Evolutionary conservation across 371 early-diverging fungal genomes (phyloP), one percentile per base, ranked within the genome.

Genomic region (Haplosporangium sp.): DNA sequence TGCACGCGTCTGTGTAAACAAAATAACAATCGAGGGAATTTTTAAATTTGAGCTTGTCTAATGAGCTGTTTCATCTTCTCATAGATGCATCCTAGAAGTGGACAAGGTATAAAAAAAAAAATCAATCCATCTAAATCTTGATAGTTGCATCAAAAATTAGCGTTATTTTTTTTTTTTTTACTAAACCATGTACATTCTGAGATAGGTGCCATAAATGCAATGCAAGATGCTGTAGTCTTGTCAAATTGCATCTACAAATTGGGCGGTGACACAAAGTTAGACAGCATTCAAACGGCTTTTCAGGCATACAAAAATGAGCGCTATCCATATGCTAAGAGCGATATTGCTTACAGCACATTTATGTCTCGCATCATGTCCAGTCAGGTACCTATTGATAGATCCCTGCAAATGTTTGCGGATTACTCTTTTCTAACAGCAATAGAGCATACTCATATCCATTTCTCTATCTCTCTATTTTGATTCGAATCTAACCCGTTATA

Each of bases 171-270:
- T 45, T 45, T 45, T 45, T 45, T 45, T 45, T 45, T 45, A 45
- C 8, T 45, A 45, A 8, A 45, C 10, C 2, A 45, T 45, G 45
- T 45, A 15, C 27, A 45, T 55, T 55, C 55, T 19, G 19, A 7
- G 10, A 13, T 48, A 67, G 67, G 50, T 0, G 67, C 60, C 47
- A 48, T 59, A 2, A 58, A 58, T 47, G 67, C 67, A 13, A 48
- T 67, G 60, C 60, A 59, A 19, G 67, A 67, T 47, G 67, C 67
- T 4, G 61, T 67, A 3, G 37, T 67, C 3, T 40, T 67, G 1
- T 57, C 67, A 55, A 67, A 67, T n/a, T 64, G 65, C 19, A 50
- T 42, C 55, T 52, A 64, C 20, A 52, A 40, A 17, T 15, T 64
- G 47, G 17, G 19, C 19, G 5, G 45, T 17, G 38, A 42, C 27